Evolutionary conservation across 345 rosid genomes (phyloP).

Genomic region (Euclidium syriacum): DNA sequence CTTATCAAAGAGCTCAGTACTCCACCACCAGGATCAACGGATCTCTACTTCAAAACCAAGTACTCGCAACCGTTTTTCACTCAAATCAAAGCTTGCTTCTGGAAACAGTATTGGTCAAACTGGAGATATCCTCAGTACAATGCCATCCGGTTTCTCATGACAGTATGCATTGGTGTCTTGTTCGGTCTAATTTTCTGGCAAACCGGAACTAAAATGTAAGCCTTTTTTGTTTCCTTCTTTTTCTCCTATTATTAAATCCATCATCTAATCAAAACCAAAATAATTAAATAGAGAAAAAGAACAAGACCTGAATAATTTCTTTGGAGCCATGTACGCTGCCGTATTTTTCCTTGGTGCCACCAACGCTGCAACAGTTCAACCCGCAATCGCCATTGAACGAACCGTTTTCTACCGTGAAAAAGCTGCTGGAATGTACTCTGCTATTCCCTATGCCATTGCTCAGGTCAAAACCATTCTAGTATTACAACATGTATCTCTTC

Average conservation of each 20-base stretch:
- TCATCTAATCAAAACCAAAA: neutral
- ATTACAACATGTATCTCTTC: too few relatives aligned
- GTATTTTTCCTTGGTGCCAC: conserved; percentile 59
- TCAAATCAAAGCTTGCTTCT: conserved; percentile 68
- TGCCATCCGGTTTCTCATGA: conserved; percentile 65
- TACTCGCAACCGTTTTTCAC: conserved; percentile 58
- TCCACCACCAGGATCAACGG: conserved; percentile 54
- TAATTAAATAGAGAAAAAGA: conserved; percentile 34
- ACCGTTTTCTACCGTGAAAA: conserved; percentile 80
- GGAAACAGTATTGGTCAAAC: conserved; percentile 73
- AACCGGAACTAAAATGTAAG: conserved; percentile 53
- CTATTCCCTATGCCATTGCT: conserved; percentile 71
- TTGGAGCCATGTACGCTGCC: conserved; percentile 76
- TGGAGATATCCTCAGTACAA: conserved; percentile 81
- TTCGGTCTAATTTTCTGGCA: conserved; percentile 82
- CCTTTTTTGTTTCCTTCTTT: neutral
- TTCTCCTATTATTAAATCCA: neutral
- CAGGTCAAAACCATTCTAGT: conserved; percentile 41
- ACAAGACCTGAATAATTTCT: conserved; percentile 60
- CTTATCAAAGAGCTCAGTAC: conserved; percentile 54
- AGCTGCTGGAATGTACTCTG: conserved; percentile 89
- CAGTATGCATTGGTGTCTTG: conserved; percentile 41
- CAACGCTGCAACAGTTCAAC: conserved; percentile 58
- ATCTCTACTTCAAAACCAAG: conserved; percentile 55
- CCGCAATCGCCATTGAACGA: conserved; percentile 63